Conservation (phyloP, 2,329 filamentous ascomycete species). For the Xylariaceae sp. region DNA sequence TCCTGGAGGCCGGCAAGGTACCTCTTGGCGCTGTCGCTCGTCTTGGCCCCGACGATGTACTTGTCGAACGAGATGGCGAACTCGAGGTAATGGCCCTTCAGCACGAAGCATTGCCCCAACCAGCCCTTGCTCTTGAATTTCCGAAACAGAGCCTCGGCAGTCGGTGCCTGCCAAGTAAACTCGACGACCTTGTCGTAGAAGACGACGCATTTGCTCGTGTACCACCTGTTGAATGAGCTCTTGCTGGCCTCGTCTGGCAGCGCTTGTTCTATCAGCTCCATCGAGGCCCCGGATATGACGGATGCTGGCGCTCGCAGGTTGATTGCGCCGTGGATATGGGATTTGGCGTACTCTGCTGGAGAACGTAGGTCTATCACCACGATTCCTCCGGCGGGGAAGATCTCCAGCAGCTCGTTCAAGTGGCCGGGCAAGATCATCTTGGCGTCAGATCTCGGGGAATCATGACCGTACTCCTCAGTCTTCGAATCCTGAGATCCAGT, state of each 20-base stretch:
- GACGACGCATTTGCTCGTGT: constrained; percentile 39
- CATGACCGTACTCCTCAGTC: constrained; percentile 28
- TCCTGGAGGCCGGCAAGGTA: constrained; percentile 32
- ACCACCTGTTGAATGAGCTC: constrained; percentile 38
- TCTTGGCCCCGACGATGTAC: constrained; percentile 38
- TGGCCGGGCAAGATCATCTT: constrained; percentile 46
- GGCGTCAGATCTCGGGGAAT: constrained; percentile 23
- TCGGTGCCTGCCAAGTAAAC: constrained; percentile 42
- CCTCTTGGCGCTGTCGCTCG: constrained; percentile 32
- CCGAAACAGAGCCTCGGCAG: constrained; percentile 35
- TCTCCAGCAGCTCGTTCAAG: constrained; percentile 42
- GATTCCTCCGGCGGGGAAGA: constrained; percentile 37
- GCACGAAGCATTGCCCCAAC: constrained; percentile 43
- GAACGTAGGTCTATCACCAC: constrained; percentile 45
- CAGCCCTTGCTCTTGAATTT: constrained; percentile 41
- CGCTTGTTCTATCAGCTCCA: constrained; percentile 44
- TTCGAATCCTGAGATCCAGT: constrained; percentile 37
- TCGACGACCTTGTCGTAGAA: constrained; percentile 46
- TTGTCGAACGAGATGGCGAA: constrained; percentile 46
- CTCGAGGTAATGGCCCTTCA: constrained; percentile 49
- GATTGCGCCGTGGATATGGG: constrained; percentile 44
- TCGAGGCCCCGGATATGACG: constrained; percentile 38
- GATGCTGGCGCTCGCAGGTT: constrained; percentile 43
- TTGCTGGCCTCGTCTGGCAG: constrained; percentile 42
- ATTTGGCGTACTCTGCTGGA: constrained; percentile 37